Evolutionary conservation across 2,329 filamentous ascomycete species (phyloP), one percentile per base, ranked within the genome.

Genomic region (Trichoderma harzianum): DNA sequence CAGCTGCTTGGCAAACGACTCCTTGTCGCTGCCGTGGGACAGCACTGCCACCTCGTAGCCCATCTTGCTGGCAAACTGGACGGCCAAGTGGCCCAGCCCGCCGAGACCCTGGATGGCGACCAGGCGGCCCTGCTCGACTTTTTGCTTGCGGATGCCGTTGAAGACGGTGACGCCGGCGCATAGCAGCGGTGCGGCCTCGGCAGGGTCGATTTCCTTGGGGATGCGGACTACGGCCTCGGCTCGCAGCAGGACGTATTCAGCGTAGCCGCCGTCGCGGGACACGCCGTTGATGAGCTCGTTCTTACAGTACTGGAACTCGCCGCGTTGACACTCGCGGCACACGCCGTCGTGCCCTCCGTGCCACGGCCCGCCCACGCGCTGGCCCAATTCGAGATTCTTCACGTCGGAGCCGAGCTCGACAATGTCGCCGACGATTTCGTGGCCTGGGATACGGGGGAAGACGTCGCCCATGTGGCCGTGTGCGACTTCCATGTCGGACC

Each of bases 41-140:
- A 95, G 85, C 0, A 91, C 93, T 2, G 89, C 89, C 6, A 93
- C 89, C 72, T 88, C 86, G 80, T 91, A 94, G 5, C 93, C 93
- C 92, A 94, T 93, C 80, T 90, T 90, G 64, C 84, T 84, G 5
- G 92, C 92, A 78, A 91, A 95, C 78, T 94, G 92, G 34, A 95
- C 89, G 0, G 92, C 93, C 34, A 95, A 80, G 79, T 95, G 93
- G 2, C 93, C 93, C 0, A 95, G 85, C 2, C 93, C 93, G 65
- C 94, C 90, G 3, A 95, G 84, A 16, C 92, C 93, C 73, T 95
- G 89, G 26, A 90, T 78, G 26, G 87, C 88, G 0, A 90, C 85
- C 0, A 86, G 73, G n/a, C 80, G 83, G 11, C 88, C 88, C 70
- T 86, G 84, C 75, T 85, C 82, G 58, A 89, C 81, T 28, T 83